Conservation (phyloP, 2,329 filamentous ascomycete genomes). For the Paramyrothecium roridum region DNA sequence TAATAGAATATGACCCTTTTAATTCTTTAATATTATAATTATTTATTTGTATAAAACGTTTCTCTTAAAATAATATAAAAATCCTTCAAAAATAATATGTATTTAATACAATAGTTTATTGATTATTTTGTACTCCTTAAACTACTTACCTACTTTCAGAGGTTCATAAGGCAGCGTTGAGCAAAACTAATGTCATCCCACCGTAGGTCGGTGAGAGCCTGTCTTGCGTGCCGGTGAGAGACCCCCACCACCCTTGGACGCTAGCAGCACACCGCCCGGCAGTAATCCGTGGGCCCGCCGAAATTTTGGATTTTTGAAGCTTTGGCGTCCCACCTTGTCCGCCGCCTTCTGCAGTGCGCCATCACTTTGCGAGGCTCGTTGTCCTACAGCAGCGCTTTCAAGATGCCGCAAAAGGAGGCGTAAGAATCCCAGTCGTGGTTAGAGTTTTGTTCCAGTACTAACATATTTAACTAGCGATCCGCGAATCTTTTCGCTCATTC, state of each 20-base stretch:
- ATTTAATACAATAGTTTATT: too few species aligned
- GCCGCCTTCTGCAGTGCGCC: slow-evolving; percentile 21
- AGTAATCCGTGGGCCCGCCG: slow-evolving; percentile 31
- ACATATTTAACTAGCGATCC: slow-evolving; percentile 63
- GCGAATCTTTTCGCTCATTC: slow-evolving; percentile 85
- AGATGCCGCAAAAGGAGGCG: slow-evolving; percentile 59
- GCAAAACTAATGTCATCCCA: too few species aligned
- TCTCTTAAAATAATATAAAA: too few species aligned
- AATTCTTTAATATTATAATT: too few species aligned
- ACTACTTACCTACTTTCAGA: too few species aligned
- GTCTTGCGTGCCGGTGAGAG: background rate
- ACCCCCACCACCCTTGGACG: slow-evolving; percentile 11
- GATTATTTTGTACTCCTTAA: too few species aligned
- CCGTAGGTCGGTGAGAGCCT: slow-evolving; percentile 5
- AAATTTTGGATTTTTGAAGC: slow-evolving; percentile 35
- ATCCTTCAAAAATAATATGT: too few species aligned
- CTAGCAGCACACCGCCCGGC: slow-evolving; percentile 32
- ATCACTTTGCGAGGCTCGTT: slow-evolving; percentile 22
- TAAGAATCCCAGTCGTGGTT: slow-evolving; percentile 24
- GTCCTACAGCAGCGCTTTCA: slow-evolving; percentile 22
- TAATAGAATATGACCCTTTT: too few species aligned
- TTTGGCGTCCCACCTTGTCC: slow-evolving; percentile 17
- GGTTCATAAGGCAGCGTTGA: too few species aligned
- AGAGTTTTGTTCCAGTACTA: background rate
- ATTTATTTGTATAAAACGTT: too few species aligned